Evolutionary conservation across 345 rosid genomes (phyloP), one percentile per base, ranked within the genome.

Genomic region (Sonneratia alba): DNA sequence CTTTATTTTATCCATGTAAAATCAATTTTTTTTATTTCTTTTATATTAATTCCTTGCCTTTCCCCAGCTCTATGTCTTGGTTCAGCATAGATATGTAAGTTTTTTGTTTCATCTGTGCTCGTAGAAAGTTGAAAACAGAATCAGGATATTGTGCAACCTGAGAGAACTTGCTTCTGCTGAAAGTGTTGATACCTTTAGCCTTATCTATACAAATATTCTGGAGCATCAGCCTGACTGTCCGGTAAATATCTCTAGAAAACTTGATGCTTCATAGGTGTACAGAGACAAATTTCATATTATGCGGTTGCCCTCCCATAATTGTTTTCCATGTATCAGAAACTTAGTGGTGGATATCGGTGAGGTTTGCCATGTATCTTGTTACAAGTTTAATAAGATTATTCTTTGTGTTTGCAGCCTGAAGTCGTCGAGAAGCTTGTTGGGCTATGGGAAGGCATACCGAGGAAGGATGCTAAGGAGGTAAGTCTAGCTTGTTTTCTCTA

Each of bases 81-180:
- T 73, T 74, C 49, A 59, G n/a, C 66, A 67, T 34, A 47, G 13
- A 10, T 34, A 24, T 40, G 24, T 32, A 3, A 36, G 51, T 53
- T 73, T 65, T 42, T 21, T 42, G 42, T 57, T 51, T 68, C 7
- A 3, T 32, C 43, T 43, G 70, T 22, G 36, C 11, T 38, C 63
- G 67, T 86, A 96, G 96, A 91, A 96, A 89, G 98, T 96, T 72
- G 97, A 92, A 75, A 91, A 81, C 83, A 92, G 95, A 84, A 82
- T 91, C 75, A 83, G 96, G 80, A 87, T 87, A 86, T 80, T 91
- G 86, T 84, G 89, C 68, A 97, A 96, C 85, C 84, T 92, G 66
- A 87, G 97, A 85, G 99, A 96, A 77, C 99, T 96, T 80, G 98
- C 98, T 72, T 92, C 98, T 13, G 99, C 98, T 27, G 98, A 92